phyloP scores from a whole-genome alignment of 1,284 basidiomycete genomes.

The Ceratorhiza oryzae-sativae region DNA sequence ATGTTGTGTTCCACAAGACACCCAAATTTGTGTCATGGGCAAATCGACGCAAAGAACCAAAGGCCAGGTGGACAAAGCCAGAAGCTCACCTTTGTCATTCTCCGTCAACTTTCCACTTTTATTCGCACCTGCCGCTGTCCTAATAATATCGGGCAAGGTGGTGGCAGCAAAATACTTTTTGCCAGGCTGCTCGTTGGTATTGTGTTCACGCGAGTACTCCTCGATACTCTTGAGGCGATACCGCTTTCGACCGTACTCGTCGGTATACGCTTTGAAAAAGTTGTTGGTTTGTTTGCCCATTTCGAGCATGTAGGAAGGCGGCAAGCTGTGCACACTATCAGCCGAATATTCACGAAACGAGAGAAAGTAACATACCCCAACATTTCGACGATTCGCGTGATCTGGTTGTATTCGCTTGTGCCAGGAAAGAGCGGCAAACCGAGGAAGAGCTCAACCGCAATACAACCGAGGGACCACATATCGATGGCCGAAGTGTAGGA shows the following conservation, averaged over 20 bases:
- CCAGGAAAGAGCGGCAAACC: constrained; percentile 97
- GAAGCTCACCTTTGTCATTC: constrained; percentile 82
- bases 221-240: constrained; percentile 92
- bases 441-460: constrained; percentile 97
- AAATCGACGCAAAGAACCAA: constrained; percentile 33
- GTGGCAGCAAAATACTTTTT: constrained; percentile 99
- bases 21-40: neutral
- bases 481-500: constrained; percentile 94
- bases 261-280: constrained; percentile 87
- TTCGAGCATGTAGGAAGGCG: constrained; percentile 93
- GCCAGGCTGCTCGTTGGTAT: constrained; percentile 93
- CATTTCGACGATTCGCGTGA: constrained; percentile 97
- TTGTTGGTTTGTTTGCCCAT: constrained; percentile 94
- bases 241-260: constrained; percentile 86
- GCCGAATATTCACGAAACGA: neutral
- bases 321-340: constrained; percentile 61
- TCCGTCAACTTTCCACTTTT: constrained; percentile 83
- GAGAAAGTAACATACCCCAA: constrained; percentile 72
- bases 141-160: constrained; percentile 93
- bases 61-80: neutral
- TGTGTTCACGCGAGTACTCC: constrained; percentile 94
- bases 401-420: constrained; percentile 98
- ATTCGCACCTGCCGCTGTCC: constrained; percentile 88
- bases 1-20: constrained; percentile 1
- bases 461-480: constrained; percentile 96